These are phyloP conservation scores for Populus tomentosa DNA, from an alignment of 441 rosid genomes.

Conservation along the genomic window DNA sequence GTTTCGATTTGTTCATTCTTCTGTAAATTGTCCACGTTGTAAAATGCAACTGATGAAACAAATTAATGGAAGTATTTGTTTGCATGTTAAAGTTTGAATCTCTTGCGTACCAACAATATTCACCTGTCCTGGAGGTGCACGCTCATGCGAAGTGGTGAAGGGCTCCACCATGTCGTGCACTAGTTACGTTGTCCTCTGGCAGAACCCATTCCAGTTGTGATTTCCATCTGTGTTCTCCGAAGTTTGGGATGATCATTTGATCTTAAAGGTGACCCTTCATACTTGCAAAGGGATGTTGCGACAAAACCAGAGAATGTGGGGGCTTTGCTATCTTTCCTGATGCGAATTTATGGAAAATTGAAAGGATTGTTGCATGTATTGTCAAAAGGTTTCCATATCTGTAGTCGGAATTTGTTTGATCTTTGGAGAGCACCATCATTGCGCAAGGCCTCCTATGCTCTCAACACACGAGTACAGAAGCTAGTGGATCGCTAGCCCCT, in stretches of 20 bases:
- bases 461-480: slow-evolving; percentile 26
- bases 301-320: slow-evolving; percentile 13
- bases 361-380: background rate
- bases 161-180: background rate
- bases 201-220: background rate
- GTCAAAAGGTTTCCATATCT: slow-evolving; percentile 28
- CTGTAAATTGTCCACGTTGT: slow-evolving; percentile 49
- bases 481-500: slow-evolving; percentile 31
- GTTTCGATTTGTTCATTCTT: slow-evolving; percentile 40
- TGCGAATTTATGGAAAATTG: slow-evolving; percentile 5
- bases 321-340: slow-evolving; percentile 1
- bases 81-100: background rate
- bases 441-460: slow-evolving; percentile 18
- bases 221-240: background rate
- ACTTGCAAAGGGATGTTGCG: slow-evolving; percentile 3
- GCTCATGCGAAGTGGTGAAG: background rate
- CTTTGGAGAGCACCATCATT: slow-evolving; percentile 41
- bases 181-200: background rate
- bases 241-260: background rate
- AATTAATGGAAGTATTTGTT: slow-evolving; percentile 24
- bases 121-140: background rate
- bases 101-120: background rate
- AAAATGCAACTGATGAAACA: slow-evolving; percentile 21
- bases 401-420: slow-evolving; percentile 24
- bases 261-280: slow-evolving; percentile 4